phyloP scores from a whole-genome alignment of 2,329 filamentous ascomycete genomes.

The Curvularia verruculosa region DNA sequence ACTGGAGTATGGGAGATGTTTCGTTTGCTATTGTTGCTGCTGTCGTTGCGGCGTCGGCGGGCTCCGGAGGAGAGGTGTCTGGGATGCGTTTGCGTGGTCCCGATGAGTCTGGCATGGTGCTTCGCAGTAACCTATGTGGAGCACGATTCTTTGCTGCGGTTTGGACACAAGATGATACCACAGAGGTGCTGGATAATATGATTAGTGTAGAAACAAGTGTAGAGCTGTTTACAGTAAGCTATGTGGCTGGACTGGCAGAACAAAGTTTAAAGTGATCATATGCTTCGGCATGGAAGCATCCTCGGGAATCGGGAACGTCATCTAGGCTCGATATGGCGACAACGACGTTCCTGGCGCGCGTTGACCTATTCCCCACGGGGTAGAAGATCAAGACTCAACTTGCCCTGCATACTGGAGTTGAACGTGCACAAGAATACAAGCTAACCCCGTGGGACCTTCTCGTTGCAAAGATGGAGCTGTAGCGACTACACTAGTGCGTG shows the following conservation, averaged over 20 bases:
- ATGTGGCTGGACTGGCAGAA: background rate
- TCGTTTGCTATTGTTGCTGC: conserved; percentile 38
- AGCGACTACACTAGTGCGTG: background rate
- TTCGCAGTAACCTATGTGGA: background rate
- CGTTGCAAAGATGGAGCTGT: background rate
- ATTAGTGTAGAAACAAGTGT: background rate
- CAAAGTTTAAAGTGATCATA: background rate
- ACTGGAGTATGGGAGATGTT: conserved; percentile 32
- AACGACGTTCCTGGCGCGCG: conserved; percentile 3
- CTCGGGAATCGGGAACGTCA: conserved; percentile 6
- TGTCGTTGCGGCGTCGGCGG: conserved; percentile 4
- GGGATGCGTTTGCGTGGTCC: conserved; percentile 23
- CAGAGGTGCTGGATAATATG: background rate
- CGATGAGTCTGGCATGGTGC: conserved; percentile 3
- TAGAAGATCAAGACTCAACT: background rate
- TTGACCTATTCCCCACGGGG: conserved; percentile 6
- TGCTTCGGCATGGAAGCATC: background rate
- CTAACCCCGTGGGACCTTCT: background rate
- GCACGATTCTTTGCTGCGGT: background rate
- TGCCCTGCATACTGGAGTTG: background rate
- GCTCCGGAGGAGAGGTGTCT: conserved; percentile 5
- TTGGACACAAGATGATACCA: background rate
- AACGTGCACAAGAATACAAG: background rate
- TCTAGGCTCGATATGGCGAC: conserved; percentile 3
- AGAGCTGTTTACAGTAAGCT: background rate